Evolutionary conservation across 176 grass and related monocot genomes (phyloP).

Genomic region (Otatea glauca): DNA sequence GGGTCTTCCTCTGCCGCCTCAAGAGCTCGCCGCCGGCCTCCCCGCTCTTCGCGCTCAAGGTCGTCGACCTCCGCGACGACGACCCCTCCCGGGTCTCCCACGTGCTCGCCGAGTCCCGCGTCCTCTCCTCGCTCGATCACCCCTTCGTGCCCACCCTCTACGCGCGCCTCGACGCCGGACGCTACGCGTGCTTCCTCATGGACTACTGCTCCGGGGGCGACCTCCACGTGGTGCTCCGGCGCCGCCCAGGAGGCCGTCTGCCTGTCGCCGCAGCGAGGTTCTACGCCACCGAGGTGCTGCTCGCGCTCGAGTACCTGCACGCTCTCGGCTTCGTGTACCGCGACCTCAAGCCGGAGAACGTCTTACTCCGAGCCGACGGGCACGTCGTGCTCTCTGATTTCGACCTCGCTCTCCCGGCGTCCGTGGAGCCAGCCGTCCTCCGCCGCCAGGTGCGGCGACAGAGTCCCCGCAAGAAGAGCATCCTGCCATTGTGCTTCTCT

Average conservation of each 20-base stretch:
- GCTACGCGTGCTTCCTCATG: conserved; percentile 91
- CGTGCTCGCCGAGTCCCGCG: conserved; percentile 74
- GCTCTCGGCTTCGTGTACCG: conserved; percentile 92
- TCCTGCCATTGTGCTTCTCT: conserved; percentile 41
- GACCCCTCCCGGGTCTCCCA: conserved; percentile 58
- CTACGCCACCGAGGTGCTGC: conserved; percentile 82
- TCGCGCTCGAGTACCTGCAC: conserved; percentile 94
- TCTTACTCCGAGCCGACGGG: conserved; percentile 74
- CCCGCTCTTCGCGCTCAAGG: conserved; percentile 83
- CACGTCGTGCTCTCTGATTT: conserved; percentile 94
- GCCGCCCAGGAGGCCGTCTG: conserved; percentile 59
- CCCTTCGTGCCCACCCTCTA: conserved; percentile 92
- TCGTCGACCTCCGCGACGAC: conserved; percentile 72
- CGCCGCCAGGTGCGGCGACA: conserved; percentile 48
- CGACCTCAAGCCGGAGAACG: conserved; percentile 97
- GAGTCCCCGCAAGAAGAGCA: conserved; percentile 24
- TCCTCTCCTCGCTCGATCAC: conserved; percentile 77
- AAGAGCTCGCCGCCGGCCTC: conserved; percentile 50
- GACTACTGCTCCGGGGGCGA: conserved; percentile 89
- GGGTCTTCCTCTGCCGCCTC: conserved; percentile 88
- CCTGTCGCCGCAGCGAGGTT: conserved; percentile 71
- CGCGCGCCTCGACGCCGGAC: conserved; percentile 75
- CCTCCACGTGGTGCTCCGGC: conserved; percentile 75
- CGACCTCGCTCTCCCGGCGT: conserved; percentile 74
- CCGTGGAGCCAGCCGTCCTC: conserved; percentile 66